These are phyloP conservation scores for Apiotrichum brassicae DNA, from an alignment of 1,284 basidiomycete species.

Conservation along the genomic window DNA sequence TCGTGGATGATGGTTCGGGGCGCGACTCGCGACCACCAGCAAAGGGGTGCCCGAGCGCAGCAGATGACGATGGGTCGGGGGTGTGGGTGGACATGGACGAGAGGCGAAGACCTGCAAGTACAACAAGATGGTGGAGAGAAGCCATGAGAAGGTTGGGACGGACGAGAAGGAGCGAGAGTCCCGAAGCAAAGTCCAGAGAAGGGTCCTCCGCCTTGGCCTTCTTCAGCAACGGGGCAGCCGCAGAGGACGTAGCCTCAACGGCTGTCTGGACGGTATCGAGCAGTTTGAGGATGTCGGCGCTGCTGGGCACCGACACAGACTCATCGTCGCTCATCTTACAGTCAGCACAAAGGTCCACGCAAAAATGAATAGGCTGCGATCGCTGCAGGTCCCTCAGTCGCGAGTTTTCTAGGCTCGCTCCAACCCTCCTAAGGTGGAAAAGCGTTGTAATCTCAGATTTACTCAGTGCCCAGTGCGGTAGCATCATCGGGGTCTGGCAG, in stretches of 20 bases:
- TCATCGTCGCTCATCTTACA: slow-evolving; percentile 21
- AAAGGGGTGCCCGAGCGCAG: slow-evolving; percentile 19
- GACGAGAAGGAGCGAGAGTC: slow-evolving; percentile 82
- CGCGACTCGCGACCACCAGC: slow-evolving; percentile 5
- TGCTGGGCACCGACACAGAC: slow-evolving; percentile 15
- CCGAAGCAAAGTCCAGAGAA: slow-evolving; percentile 62
- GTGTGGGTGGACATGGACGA: slow-evolving; percentile 3
- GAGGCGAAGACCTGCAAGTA: slow-evolving; percentile 59
- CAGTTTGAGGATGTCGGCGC: slow-evolving; percentile 32
- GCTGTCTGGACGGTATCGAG: slow-evolving; percentile 39
- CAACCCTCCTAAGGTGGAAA: slow-evolving; percentile 41
- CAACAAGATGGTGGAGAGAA: slow-evolving; percentile 78
- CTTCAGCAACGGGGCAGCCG: slow-evolving; percentile 33
- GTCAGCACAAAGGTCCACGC: not conserved
- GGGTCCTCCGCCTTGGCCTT: slow-evolving; percentile 39
- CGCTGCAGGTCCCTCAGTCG: slow-evolving; percentile 40
- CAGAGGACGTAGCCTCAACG: slow-evolving; percentile 36
- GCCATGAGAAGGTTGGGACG: slow-evolving; percentile 81
- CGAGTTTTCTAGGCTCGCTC: slow-evolving; percentile 51
- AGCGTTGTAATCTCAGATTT: slow-evolving; percentile 41
- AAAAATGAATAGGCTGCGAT: not conserved
- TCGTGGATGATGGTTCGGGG: not conserved
- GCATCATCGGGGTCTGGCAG: slow-evolving; percentile 24
- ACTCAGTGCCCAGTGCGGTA: slow-evolving; percentile 48
- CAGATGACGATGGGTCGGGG: slow-evolving; percentile 14